Conservation (phyloP, 495 filamentous ascomycete genomes). For the Podospora pseudocomata region DNA sequence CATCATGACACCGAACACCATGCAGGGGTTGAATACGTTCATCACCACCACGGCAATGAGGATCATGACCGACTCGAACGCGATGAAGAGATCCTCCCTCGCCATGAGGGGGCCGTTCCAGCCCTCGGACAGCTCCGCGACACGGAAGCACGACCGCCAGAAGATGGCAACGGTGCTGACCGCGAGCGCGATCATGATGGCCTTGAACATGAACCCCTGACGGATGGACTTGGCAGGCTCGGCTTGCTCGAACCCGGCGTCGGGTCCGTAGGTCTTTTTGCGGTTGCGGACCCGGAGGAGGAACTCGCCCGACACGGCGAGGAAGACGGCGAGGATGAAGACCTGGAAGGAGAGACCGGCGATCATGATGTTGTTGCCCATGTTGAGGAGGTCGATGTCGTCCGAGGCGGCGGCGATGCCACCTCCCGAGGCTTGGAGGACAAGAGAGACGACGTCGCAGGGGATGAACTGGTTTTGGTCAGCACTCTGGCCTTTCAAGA, state of each 20-base stretch:
- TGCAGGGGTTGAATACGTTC: constrained; percentile 21
- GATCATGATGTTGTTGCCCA: constrained; percentile 47
- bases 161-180: constrained; percentile 33
- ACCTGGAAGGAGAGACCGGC: constrained; percentile 44
- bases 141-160: constrained; percentile 34
- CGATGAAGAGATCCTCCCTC: constrained; percentile 33
- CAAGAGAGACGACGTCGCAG: constrained; percentile 48
- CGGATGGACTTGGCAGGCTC: constrained; percentile 5
- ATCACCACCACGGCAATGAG: constrained; percentile 26
- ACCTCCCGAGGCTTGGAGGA: constrained; percentile 51
- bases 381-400: constrained; percentile 9
- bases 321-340: constrained; percentile 35
- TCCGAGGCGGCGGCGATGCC: constrained; percentile 34
- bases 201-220: constrained; percentile 1
- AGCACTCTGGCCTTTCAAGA: not conserved
- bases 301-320: constrained; percentile 14
- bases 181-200: constrained; percentile 7
- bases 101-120: constrained; percentile 34
- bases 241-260: constrained; percentile 3
- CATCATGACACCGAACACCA: constrained; percentile 8
- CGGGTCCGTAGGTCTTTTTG: not conserved
- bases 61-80: constrained; percentile 38
- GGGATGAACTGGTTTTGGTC: constrained; percentile 38
- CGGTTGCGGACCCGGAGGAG: constrained; percentile 15
- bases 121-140: constrained; percentile 36